Evolutionary conservation across 1,284 basidiomycete species (phyloP).

Genomic region (Apiotrichum siamense): DNA sequence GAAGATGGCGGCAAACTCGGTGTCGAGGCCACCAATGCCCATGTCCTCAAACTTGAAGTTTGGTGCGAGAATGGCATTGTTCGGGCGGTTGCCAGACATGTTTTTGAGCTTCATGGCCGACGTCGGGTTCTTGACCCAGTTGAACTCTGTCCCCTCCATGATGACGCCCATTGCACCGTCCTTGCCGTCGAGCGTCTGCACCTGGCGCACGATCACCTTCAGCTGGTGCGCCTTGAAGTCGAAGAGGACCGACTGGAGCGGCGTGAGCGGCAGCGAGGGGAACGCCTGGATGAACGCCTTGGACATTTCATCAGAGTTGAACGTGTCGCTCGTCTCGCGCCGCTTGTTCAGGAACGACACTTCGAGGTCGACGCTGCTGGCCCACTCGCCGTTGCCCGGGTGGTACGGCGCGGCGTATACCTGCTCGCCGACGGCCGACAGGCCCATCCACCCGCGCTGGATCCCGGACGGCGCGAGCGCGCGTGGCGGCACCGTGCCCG

Average conservation of each 20-base stretch:
- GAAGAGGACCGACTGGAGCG: conserved; percentile 71
- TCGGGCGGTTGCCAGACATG: conserved; percentile 79
- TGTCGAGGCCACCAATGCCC: conserved; percentile 97
- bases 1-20: conserved; percentile 94
- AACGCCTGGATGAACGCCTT: conserved; percentile 71
- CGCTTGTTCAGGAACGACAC: conserved; percentile 64
- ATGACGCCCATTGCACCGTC: conserved; percentile 66
- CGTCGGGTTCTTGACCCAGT: conserved; percentile 74
- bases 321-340: conserved; percentile 62
- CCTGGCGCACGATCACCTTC: conserved; percentile 62
- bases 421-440: conserved; percentile 69
- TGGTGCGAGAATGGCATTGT: conserved; percentile 92
- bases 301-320: conserved; percentile 79
- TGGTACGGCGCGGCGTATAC: conserved; percentile 66
- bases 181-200: conserved; percentile 52
- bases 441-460: conserved; percentile 72
- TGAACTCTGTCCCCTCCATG: conserved; percentile 86
- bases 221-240: conserved; percentile 87
- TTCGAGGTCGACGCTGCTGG: conserved; percentile 72
- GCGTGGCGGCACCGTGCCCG: conserved; percentile 59
- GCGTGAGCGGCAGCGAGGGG: conserved; percentile 53
- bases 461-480: conserved; percentile 54
- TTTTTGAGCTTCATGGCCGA: conserved; percentile 86
- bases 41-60: conserved; percentile 99
- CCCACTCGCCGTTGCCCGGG: conserved; percentile 59